phyloP scores from a whole-genome alignment of 2,329 filamentous ascomycete species.

The Xylariomycetidae sp. region DNA sequence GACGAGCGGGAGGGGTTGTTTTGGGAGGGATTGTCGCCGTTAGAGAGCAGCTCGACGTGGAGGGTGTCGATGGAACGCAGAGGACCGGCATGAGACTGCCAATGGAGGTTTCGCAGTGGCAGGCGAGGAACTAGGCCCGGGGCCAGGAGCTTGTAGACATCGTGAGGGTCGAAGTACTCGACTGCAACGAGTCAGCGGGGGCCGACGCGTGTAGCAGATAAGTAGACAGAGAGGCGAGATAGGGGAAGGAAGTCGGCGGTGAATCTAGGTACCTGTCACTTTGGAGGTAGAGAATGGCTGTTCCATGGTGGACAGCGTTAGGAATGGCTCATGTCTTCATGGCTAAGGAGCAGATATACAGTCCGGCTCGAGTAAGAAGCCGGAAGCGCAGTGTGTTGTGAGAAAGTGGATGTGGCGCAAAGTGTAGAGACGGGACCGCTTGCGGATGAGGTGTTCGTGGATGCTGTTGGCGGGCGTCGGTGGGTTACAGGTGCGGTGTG shows the following conservation, averaged over 20 bases:
- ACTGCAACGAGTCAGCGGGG: slow-evolving; percentile 45
- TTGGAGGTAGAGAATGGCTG: slow-evolving; percentile 66
- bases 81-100: slow-evolving; percentile 90
- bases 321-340: slow-evolving; percentile 23
- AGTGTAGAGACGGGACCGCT: too few species aligned
- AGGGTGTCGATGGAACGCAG: slow-evolving; percentile 89
- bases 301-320: slow-evolving; percentile 48
- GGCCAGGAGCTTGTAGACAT: slow-evolving; percentile 76
- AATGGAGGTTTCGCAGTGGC: slow-evolving; percentile 86
- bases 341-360: slow-evolving; percentile 9
- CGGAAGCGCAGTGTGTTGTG: too few species aligned
- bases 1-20: slow-evolving; percentile 30
- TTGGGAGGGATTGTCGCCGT: slow-evolving; percentile 38
- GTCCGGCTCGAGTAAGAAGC: neutral
- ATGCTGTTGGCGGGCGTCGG: too few species aligned
- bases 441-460: too few species aligned
- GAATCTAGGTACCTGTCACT: slow-evolving; percentile 56
- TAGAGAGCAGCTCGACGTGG: slow-evolving; percentile 78
- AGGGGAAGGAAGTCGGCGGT: too few species aligned
- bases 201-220: slow-evolving; percentile 1
- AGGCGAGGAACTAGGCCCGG: slow-evolving; percentile 72
- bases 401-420: too few species aligned
- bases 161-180: slow-evolving; percentile 92
- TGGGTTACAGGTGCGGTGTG: too few species aligned
- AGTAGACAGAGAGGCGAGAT: too few species aligned